Evolutionary conservation across 805 yeast species (phyloP).

Genomic region (Teunomyces atbi): DNA sequence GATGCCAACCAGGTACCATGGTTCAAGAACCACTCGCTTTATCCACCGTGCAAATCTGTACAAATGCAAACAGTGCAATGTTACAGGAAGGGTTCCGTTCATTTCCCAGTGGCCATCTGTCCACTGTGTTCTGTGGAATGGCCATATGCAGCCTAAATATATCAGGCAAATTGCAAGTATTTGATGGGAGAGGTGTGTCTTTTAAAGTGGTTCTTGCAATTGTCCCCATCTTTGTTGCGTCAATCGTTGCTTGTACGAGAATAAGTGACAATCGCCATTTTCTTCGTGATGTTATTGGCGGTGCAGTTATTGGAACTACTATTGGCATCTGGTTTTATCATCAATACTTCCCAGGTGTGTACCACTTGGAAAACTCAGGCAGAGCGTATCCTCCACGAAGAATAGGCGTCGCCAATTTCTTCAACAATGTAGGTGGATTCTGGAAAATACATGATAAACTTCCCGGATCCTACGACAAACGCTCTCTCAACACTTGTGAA

Average conservation of each 20-base stretch:
- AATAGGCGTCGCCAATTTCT: conserved; percentile 21
- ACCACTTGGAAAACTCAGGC: conserved; percentile 27
- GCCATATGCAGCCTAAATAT: conserved; percentile 33
- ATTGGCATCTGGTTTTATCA: conserved; percentile 35
- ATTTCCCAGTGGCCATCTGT: conserved; percentile 30
- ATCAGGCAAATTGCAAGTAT: conserved; percentile 31
- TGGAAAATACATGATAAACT: conserved; percentile 10
- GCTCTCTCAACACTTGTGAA: conserved; percentile 16
- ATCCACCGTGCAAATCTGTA: conserved; percentile 16
- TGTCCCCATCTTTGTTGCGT: conserved; percentile 35
- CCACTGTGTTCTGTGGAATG: conserved; percentile 31
- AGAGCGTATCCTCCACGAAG: conserved; percentile 46
- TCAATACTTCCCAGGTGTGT: conserved; percentile 42
- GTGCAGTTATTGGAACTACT: conserved; percentile 35
- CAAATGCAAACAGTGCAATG: conserved; percentile 9
- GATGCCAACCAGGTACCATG: conserved; percentile 19
- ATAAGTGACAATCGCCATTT: conserved; percentile 50
- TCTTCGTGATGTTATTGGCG: conserved; percentile 38
- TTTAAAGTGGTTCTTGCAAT: conserved; percentile 29
- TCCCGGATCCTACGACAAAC: conserved; percentile 23
- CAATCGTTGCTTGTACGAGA: conserved; percentile 38
- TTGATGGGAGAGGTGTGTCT: conserved; percentile 35
- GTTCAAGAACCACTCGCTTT: conserved; percentile 2
- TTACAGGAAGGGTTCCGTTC: conserved; percentile 26
- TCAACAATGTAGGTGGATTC: conserved; percentile 11